Base-by-base conservation (phyloP, 2,329 filamentous ascomycete genomes). In the Hypoxylon sp. region DNA sequence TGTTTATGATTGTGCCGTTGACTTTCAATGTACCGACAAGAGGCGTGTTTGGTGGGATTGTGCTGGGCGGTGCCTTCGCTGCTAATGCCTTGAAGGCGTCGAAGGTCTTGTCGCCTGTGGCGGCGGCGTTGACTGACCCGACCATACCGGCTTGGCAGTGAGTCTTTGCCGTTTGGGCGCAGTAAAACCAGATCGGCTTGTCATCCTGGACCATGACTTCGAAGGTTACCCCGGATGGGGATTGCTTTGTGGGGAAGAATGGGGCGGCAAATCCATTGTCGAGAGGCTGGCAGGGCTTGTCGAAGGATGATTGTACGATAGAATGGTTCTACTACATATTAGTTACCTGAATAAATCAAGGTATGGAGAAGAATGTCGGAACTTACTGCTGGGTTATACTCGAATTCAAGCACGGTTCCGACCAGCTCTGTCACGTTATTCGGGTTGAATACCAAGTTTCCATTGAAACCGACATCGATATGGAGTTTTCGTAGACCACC, bases 91-190 rank as follows among this genome's bases (percentile, higher is more conserved):
- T 67, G 72, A 79, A 82, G n/a, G 76, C 78, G 2, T 74, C 72
- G 58, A 81, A 75, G 0, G 79, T 81, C 68, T 80, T 80, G 51
- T 60, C 62, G 11, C 79, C 78, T 1, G 70, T 61, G 0, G 63
- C 30, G 0, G 74, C 70, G n/a, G 78, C 78, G 70, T 85, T 85
- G 67, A 85, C 80, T 41, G 80, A 78, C 57, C 81, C 80, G 16
- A 81, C 78, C 83, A 85, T 85, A 37, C 83, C 83, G 2, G 72
- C 68, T 48, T 80, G 77, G 67, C 78, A 80, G 61, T 79, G 77
- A 2, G 71, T 74, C 25, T 74, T 74, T 5, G 60, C 70, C 0
- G 74, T 74, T 62, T 79, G 78, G 19, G 74, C 78, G 64, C 78
- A 78, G 72, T 80, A 80, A 67, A 79, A 80, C 76, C 77, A 79